Base-by-base conservation (phyloP, 768 basidiomycete genomes). In the Boletus rex-veris region DNA sequence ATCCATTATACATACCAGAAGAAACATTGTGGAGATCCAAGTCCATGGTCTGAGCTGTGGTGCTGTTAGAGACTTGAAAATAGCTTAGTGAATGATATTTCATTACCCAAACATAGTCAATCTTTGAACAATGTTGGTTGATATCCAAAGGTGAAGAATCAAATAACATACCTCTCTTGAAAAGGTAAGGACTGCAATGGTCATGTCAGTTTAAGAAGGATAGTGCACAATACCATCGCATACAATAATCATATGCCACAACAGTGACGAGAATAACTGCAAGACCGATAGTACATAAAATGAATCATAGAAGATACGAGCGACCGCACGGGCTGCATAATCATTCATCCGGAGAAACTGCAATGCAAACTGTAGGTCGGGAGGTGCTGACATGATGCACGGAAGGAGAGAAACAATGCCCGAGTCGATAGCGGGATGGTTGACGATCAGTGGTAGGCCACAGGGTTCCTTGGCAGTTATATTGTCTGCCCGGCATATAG, bases 41-140 rank as follows among this genome's bases (percentile, higher is more conserved):
- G 53, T 36, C 55, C 55, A 57, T 10, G 24, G 38, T 38, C n/a
- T 41, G 16, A 7, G 2, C 55, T 57, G 10, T 38, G 7, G 5
- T 5, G 14, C 7, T 48, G 1, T 48, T 1, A 38, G n/a, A 5
- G 3, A 16, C 1, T 12, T 26, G 3, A 3, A 3, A 1, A 11
- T 19, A 18, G 5, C 10, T 16, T 26, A 18, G 18, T 7, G 4
- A 40, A 14, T 3, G 11, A 11, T 4, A 3, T 16, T 10, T 26
- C 16, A 3, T 39, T 15, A 58, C 57, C 58, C 58, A 58, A 40
- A 58, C 5, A 19, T 48, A 45, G 7, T 57, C 26, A 36, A 58
- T 28, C 57, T 55, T 9, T 6, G 7, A 4, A 52, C 5, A 43
- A 15, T 3, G 7, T 37, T 26, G 30, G 5, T 6, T 7, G 12